Conservation (phyloP, 2,329 filamentous ascomycete species). For the Venturia oleaginea region DNA sequence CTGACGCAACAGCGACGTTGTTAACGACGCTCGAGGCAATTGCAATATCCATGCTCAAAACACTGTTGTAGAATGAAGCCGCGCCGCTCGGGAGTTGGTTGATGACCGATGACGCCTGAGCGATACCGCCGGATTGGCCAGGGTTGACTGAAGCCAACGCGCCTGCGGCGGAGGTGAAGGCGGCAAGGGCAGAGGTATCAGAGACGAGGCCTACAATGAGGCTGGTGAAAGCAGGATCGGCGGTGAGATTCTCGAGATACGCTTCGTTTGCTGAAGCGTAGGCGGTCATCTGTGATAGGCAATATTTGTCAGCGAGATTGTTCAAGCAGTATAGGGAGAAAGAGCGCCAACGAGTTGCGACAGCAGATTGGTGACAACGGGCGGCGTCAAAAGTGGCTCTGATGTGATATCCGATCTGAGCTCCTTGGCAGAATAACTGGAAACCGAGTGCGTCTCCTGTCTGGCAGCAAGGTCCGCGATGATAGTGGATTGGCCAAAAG, state of each 20-base stretch:
- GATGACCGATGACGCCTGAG: constrained; percentile 9
- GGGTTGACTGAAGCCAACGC: not conserved
- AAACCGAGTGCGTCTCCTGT: too few species aligned
- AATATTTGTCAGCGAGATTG: not conserved
- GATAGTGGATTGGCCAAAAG: not conserved
- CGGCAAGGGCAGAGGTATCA: constrained; percentile 1
- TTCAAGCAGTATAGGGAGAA: not conserved
- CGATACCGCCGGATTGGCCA: not conserved
- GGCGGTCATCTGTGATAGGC: not conserved
- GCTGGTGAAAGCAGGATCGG: constrained; percentile 11
- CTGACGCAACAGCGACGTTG: not conserved
- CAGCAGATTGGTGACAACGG: not conserved
- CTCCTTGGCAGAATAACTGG: too few species aligned
- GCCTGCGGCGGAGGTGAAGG: constrained; percentile 12
- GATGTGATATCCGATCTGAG: too few species aligned
- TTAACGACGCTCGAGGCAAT: constrained; percentile 10
- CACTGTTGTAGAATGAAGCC: constrained; percentile 11
- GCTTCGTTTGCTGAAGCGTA: not conserved
- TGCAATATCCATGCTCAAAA: constrained; percentile 1
- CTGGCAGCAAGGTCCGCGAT: too few species aligned
- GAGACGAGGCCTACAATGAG: constrained; percentile 9
- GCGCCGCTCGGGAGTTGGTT: not conserved
- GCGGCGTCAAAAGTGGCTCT: not conserved
- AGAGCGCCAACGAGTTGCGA: not conserved
- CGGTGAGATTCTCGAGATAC: constrained; percentile 1